Evolutionary conservation across 805 yeast species (phyloP), one percentile per base, ranked within the genome.

Genomic region (Ogataea haglerorum): DNA sequence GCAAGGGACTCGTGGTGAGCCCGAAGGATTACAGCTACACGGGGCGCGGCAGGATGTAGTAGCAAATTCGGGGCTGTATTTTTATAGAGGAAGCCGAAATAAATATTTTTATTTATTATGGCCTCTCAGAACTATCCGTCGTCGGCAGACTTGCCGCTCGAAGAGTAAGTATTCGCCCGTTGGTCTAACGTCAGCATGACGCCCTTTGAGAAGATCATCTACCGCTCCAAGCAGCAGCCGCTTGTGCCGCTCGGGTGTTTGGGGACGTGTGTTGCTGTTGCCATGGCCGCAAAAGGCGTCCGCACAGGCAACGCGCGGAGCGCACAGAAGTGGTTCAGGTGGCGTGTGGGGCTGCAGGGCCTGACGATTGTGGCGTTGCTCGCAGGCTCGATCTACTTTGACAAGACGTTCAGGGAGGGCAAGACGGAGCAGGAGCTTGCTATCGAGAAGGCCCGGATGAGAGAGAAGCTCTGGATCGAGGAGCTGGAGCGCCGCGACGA

Each of bases 391-490:
- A 70, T 71, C 51, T 68, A 74, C 43, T 86, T 76, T 60, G 89
- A 86, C 46, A 56, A 65, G 24, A 76, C 75, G 21, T 60, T 69
- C 18, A 69, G 61, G 27, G 61, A 56, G 4, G 70, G 72, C 37
- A 69, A 68, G 49, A 58, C 78, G 6, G 74, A 75, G 38, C 91
- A 86, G 51, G 91, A 85, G 23, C 58, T 69, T 48, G 69, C 85
- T 51, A 68, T 78, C 39, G 85, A 81, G 53, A 85, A 86, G 75
- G 95, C 97, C 30, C 83, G 83, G 61, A 65, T 78, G 58, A 81
- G 97, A 69, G 96, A 90, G 59, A 70, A 68, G 54, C 59, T 90
- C 50, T 90, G 97, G 97, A 83, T 89, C 46, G 87, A 85, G 57
- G 95, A 85, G 56, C 72, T 89, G 55, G 97, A 89, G 59, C 76